A percentile compares a stretch with the other conserved stretches of the same genome.
Conservation (phyloP, 2,329 filamentous ascomycete genomes). For the Sphaerulina vaccinii region DNA sequence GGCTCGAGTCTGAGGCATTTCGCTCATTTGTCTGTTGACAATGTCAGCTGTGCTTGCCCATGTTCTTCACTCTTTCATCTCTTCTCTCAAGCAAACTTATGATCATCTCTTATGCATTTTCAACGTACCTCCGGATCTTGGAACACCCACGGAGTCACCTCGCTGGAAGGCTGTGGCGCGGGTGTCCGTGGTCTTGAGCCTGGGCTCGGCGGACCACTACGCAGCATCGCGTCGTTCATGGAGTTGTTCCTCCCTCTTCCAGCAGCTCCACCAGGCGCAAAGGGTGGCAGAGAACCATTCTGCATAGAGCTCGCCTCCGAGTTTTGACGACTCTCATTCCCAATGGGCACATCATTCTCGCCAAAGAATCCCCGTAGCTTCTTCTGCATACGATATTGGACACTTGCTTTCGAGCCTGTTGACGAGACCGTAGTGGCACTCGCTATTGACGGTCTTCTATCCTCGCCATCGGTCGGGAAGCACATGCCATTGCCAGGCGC, state of each 20-base stretch:
- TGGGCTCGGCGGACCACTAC: constrained; percentile 64
- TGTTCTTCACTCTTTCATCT: neutral
- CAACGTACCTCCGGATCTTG: constrained; percentile 52
- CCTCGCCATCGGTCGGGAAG: constrained; percentile 62
- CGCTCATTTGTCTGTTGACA: constrained; percentile 23
- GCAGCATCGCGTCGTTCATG: constrained; percentile 62
- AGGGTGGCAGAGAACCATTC: constrained; percentile 52
- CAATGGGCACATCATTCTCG: constrained; percentile 72
- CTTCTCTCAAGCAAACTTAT: neutral
- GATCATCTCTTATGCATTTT: neutral
- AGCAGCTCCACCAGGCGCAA: constrained; percentile 41
- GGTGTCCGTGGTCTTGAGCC: constrained; percentile 81
- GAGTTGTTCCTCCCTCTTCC: constrained; percentile 79
- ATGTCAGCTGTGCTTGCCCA: constrained; percentile 20
- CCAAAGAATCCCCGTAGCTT: constrained; percentile 91
- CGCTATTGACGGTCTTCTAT: constrained; percentile 80
- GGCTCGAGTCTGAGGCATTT: constrained; percentile 32
- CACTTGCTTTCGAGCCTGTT: constrained; percentile 72
- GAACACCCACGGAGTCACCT: constrained; percentile 96
- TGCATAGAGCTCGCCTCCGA: constrained; percentile 56
- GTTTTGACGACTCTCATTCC: constrained; percentile 54
- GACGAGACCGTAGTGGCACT: constrained; percentile 87
- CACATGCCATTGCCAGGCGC: constrained; percentile 54
- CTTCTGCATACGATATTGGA: constrained; percentile 70
- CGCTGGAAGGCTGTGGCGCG: constrained; percentile 54